Evolutionary conservation across 2,329 filamentous ascomycete species (phyloP).

Genomic region (Aaosphaeria arxii): DNA sequence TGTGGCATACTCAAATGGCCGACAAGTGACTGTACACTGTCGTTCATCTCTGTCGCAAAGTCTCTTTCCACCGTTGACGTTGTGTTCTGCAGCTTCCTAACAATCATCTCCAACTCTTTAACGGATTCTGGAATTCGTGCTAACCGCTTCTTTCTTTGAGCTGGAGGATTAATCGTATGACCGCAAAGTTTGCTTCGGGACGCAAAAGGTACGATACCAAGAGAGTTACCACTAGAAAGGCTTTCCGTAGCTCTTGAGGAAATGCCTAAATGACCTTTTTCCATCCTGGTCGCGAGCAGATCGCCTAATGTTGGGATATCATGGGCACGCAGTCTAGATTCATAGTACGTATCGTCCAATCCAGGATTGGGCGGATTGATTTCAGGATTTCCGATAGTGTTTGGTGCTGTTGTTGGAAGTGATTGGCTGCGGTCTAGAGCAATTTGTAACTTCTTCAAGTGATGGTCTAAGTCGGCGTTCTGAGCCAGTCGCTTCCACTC

Average conservation of each 20-base stretch:
- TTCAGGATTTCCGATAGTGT: too few species aligned
- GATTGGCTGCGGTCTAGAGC: neutral
- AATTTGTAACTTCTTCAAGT: constrained; percentile 32
- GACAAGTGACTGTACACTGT: constrained; percentile 15
- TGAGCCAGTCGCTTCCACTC: constrained; percentile 51
- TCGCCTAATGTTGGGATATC: neutral
- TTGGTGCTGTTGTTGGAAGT: neutral
- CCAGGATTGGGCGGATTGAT: too few species aligned
- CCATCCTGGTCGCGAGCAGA: neutral
- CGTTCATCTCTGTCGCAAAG: constrained; percentile 39
- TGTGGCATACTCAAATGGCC: too few species aligned
- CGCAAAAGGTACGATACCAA: neutral
- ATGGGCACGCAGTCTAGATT: constrained; percentile 12
- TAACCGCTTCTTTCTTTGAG: neutral
- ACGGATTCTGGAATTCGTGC: neutral
- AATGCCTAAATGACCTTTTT: neutral
- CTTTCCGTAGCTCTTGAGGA: neutral
- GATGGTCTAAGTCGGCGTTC: constrained; percentile 47
- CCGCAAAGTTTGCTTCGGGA: neutral
- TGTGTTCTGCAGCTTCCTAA: constrained; percentile 16
- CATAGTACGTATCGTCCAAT: constrained; percentile 37
- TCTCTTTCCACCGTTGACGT: constrained; percentile 30
- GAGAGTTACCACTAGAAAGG: neutral
- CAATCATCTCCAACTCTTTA: constrained; percentile 3
- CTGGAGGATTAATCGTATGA: too few species aligned